Percentiles rank a stretch among this genome's conserved stretches.
Evolutionary conservation across 108 stramenopile genomes (phyloP).

Genomic region (Pelagomonas calceolata): DNA sequence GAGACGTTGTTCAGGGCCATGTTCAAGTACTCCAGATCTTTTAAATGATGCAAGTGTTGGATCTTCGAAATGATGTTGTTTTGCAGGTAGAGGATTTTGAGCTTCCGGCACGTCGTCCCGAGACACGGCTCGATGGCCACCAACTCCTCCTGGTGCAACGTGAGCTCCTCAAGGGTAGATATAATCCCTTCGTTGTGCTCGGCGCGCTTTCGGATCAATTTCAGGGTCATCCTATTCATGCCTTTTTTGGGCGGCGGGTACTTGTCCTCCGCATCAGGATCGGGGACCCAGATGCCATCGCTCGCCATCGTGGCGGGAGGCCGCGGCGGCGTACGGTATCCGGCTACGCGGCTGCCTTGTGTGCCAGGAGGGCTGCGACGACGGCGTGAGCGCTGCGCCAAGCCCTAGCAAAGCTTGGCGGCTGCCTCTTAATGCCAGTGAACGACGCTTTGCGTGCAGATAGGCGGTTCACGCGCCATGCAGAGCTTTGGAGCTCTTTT

Average conservation of each 20-base stretch:
- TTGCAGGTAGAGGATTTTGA: constrained; percentile 73
- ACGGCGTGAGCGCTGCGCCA: too few species aligned
- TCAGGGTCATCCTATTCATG: constrained; percentile 38
- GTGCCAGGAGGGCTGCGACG: too few species aligned
- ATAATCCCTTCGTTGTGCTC: constrained; percentile 69
- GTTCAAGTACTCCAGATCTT: constrained; percentile 72
- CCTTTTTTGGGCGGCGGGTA: not conserved
- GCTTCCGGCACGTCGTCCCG: constrained; percentile 55
- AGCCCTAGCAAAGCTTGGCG: too few species aligned
- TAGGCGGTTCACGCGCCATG: too few species aligned
- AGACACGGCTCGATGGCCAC: constrained; percentile 58
- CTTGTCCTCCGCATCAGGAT: not conserved
- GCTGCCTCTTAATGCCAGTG: too few species aligned
- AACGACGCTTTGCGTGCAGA: too few species aligned
- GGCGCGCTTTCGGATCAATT: constrained; percentile 44
- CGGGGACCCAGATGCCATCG: too few species aligned
- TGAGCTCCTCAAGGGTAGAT: constrained; percentile 67
- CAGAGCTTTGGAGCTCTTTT: too few species aligned
- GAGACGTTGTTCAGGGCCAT: constrained; percentile 70
- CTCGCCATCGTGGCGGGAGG: too few species aligned
- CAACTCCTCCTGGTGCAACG: constrained; percentile 79
- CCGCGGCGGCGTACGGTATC: too few species aligned
- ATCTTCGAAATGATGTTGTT: constrained; percentile 70
- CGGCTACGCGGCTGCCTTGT: too few species aligned
- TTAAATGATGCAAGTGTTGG: constrained; percentile 60